Base-by-base conservation (phyloP, 495 filamentous ascomycete species). In the Aspergillus carlsbadensis region DNA sequence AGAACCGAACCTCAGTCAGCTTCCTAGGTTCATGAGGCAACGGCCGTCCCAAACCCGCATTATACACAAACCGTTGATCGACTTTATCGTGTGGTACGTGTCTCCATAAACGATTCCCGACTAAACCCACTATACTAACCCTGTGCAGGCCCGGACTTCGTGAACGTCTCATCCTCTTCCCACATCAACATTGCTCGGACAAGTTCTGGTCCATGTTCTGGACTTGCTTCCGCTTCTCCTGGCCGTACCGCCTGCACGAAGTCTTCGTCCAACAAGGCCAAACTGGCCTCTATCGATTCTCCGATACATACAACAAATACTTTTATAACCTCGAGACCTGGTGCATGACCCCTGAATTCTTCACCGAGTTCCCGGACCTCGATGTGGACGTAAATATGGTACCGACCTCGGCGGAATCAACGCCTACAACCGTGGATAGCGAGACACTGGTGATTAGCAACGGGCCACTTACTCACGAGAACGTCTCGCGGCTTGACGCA, bases 131-230 rank as follows among this genome's bases (percentile, higher is more conserved):
- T 26, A n/a, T 15, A n/a, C 53, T 56, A 45, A 56, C 43, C 22
- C 14, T 15, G 17, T 13, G 20, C 0, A 60, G 58, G 52, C 52
- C 58, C 11, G 44, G 52, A 3, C 44, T 60, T 13, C 58, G 52
- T 3, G 58, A 60, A 40, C 51, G 58, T 3, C n/a, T 60, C 13
- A 54, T 56, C 15, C 15, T 56, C 3, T 52, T 55, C 31, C 58
- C 58, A 5, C 52, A 60, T 21, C 52, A 60, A 21, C 52, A 60
- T 20, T 60, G 58, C 39, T 60, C 52, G 6, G 52, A 55, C 13
- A 60, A 60, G 18, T 60, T 60, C 35, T 60, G 52, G 46, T 29
- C 52, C 11, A 48, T 60, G 36, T 56, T 60, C 17, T 60, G 52
- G 58, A 31, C 29, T 15, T 60, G 52, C 26, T 56, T 60, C 21